Evolutionary conservation across 306 rosid genomes (phyloP), one percentile per base, ranked within the genome.

Genomic region (Trichosanthes truncata): DNA sequence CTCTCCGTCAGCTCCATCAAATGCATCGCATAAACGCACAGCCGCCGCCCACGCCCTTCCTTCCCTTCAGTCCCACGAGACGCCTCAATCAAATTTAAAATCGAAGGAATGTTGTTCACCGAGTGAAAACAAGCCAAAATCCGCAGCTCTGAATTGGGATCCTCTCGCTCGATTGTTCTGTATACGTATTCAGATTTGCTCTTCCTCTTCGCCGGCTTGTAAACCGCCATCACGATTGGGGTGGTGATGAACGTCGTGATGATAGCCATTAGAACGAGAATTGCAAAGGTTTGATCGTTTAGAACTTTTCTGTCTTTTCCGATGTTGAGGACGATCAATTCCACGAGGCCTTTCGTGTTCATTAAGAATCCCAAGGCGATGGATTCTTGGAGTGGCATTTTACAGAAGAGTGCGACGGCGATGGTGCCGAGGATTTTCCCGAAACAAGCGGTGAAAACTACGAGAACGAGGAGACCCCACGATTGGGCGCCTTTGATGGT

Each of bases 321-420:
- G 5, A 94, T 91, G 89, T 94, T 94, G 81, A 94, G 96, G 80
- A 92, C 98, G 71, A 94, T 92, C 69, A 94, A 83, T 78, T 94
- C 98, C 36, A 94, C 97, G 81, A 94, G 89, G 52, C 98, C 98
- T 84, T 94, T 94, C 23, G 88, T 92, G 48, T 94, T 94, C 98
- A 94, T 94, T 77, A 94, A 81, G 88, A 94, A 88, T 36, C 97
- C 98, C 77, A 92, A 71, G n/a, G 86, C 88, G 18, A 94, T 7
- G 52, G 98, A 87, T 74, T 92, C 97, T 1, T 78, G 84, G 13
- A 86, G 43, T 40, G 97, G 91, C 53, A 92, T 10, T 83, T 87
- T 92, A 82, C 82, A 92, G 14, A 83, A 61, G 33, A 91, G 87
- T 10, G 93, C 89, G 25, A 86, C 93, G 0, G 25, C 81, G 4